These are phyloP conservation scores for Mortierella sp. DNA, from an alignment of 371 early-diverging fungal genomes.

Conservation along the genomic window DNA sequence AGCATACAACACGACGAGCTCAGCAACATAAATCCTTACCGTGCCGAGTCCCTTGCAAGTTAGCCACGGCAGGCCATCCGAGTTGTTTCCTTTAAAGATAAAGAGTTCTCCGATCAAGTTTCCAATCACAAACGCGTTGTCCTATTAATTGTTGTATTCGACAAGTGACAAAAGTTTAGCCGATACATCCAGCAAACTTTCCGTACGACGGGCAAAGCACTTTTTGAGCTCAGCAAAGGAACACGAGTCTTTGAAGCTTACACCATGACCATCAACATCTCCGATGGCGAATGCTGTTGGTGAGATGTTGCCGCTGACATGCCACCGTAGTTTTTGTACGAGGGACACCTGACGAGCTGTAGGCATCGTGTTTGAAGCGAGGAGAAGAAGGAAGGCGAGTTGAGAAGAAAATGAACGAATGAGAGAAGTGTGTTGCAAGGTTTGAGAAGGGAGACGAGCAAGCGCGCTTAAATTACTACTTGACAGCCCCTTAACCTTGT, in stretches of 20 bases:
- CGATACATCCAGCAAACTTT: neutral
- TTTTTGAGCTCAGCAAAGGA: constrained; percentile 8
- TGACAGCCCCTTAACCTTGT: too few species aligned
- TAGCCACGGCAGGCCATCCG: constrained; percentile 66
- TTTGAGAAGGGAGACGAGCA: neutral
- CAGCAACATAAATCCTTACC: constrained; percentile 51
- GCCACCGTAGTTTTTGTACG: constrained; percentile 82
- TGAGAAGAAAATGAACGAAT: too few species aligned
- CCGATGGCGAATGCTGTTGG: constrained; percentile 86
- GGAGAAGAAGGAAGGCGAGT: neutral
- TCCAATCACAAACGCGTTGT: constrained; percentile 89
- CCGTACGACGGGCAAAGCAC: neutral
- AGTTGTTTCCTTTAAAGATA: constrained; percentile 82
- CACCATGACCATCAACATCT: constrained; percentile 86
- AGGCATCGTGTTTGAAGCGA: constrained; percentile 33
- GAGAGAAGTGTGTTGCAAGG: neutral
- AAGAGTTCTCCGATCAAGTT: constrained; percentile 84
- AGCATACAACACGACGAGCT: neutral
- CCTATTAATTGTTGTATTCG: constrained; percentile 57
- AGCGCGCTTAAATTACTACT: neutral
- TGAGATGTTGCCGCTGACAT: constrained; percentile 87
- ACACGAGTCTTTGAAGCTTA: constrained; percentile 52
- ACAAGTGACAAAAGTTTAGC: neutral
- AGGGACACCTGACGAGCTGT: constrained; percentile 68
- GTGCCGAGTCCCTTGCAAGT: constrained; percentile 76